These are phyloP conservation scores for Chrysophaeum taylorii DNA, from an alignment of 352 stramenopile genomes.

Conservation along the genomic window DNA sequence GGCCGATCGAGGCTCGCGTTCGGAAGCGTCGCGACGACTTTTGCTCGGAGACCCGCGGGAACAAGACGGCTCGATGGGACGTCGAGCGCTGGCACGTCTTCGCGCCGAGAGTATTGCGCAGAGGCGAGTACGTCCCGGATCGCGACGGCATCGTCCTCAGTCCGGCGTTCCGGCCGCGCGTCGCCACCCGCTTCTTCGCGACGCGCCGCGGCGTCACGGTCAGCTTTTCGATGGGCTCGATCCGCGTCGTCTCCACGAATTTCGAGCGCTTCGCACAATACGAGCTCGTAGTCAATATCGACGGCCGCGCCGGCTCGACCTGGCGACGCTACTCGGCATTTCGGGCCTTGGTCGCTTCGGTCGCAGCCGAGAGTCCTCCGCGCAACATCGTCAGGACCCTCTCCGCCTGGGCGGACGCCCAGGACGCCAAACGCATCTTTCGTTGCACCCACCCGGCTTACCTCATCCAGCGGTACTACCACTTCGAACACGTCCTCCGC, in stretches of 20 bases:
- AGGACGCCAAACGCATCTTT: neutral
- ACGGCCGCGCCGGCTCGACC: neutral
- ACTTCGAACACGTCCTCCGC: constrained; percentile 5
- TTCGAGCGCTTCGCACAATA: constrained; percentile 1
- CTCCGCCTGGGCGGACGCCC: neutral
- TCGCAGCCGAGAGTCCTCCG: neutral
- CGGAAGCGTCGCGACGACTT: neutral
- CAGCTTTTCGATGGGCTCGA: neutral
- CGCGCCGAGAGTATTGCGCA: neutral
- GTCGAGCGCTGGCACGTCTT: neutral
- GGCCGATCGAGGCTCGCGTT: neutral
- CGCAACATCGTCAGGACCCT: neutral
- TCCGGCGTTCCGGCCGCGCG: neutral
- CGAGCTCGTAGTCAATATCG: neutral
- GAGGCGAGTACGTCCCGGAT: neutral
- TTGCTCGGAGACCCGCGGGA: neutral
- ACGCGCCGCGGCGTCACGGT: neutral
- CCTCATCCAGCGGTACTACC: neutral
- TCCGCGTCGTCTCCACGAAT: neutral
- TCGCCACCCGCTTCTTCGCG: neutral
- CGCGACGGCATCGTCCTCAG: neutral
- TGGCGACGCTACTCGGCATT: neutral
- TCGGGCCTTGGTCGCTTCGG: neutral
- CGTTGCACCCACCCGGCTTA: neutral
- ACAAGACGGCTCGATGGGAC: neutral